phyloP scores from a whole-genome alignment of 2,329 filamentous ascomycete genomes.

The Cercospora brassicicola region DNA sequence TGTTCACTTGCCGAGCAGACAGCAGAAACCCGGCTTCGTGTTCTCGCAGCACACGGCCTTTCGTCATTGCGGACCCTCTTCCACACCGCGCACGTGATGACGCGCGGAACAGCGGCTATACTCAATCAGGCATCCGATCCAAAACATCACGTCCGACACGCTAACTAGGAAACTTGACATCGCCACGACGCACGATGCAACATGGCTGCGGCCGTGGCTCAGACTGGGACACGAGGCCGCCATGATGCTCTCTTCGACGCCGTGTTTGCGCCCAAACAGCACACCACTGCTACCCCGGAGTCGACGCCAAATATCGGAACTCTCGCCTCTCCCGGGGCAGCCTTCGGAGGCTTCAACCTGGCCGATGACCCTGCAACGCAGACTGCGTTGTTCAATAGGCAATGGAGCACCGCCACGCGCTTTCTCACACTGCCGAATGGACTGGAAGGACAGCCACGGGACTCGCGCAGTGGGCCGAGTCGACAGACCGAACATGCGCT shows the following conservation, averaged over 20 bases:
- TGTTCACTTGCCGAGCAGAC: constrained; percentile 2
- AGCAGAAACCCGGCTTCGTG: constrained; percentile 1
- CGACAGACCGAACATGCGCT: constrained; percentile 25
- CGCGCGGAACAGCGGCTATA: not conserved
- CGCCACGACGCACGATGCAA: constrained; percentile 8
- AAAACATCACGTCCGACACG: constrained; percentile 8
- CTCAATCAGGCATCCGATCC: constrained; percentile 5
- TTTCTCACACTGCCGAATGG: constrained; percentile 35
- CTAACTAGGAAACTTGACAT: not conserved
- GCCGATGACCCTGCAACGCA: constrained; percentile 42
- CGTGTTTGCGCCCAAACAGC: constrained; percentile 47
- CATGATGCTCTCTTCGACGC: constrained; percentile 39
- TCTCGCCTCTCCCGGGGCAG: constrained; percentile 41
- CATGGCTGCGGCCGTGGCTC: constrained; percentile 20
- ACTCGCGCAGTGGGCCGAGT: constrained; percentile 8
- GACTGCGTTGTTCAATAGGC: constrained; percentile 41
- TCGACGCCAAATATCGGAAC: constrained; percentile 46
- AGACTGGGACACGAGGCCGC: constrained; percentile 8
- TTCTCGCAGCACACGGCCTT: not conserved
- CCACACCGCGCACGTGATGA: not conserved
- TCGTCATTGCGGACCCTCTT: constrained; percentile 9
- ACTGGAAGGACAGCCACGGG: not conserved
- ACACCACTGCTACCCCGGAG: constrained; percentile 47
- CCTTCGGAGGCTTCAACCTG: constrained; percentile 44
- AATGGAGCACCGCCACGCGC: constrained; percentile 51